Evolutionary conservation across 805 yeast species (phyloP).

Genomic region (Maudiozyma barnettii): DNA sequence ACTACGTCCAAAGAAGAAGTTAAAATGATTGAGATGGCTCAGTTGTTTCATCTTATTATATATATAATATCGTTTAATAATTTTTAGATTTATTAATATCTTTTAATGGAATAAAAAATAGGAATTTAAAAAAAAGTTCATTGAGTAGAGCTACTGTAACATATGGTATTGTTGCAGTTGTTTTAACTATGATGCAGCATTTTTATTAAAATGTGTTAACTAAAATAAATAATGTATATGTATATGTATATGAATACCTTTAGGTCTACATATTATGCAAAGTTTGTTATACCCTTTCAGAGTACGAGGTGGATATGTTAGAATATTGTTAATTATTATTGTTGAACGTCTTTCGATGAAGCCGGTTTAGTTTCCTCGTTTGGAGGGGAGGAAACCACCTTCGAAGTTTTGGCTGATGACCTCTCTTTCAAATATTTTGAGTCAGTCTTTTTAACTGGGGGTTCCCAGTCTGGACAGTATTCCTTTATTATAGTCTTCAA

Average conservation of each 20-base stretch:
- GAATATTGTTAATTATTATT: not conserved
- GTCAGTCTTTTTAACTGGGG: conserved; percentile 2
- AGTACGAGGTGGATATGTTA: not conserved
- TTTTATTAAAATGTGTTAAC: too few relatives aligned
- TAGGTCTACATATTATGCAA: not conserved
- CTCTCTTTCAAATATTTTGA: not conserved
- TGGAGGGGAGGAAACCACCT: not conserved
- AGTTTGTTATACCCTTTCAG: not conserved
- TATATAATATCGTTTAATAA: conserved; percentile 1
- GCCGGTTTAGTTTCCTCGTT: not conserved
- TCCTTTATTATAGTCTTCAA: conserved; percentile 44
- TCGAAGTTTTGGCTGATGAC: too few relatives aligned
- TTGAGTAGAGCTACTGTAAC: too few relatives aligned
- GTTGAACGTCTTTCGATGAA: not conserved
- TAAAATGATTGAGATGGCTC: conserved; percentile 52
- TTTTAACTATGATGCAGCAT: too few relatives aligned
- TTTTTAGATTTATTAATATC: conserved; percentile 1
- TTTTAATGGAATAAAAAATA: conserved; percentile 5
- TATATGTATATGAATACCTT: not conserved
- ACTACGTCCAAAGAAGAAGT: conserved; percentile 99
- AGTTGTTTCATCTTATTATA: not conserved
- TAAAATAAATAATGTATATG: too few relatives aligned
- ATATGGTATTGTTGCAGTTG: too few relatives aligned
- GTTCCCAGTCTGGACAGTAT: conserved; percentile 16
- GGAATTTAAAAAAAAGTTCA: not conserved